A percentile compares a stretch with the other conserved stretches of the same genome.
Conservation (phyloP, 768 basidiomycete species). For the Chlorophyllum brunneum region DNA sequence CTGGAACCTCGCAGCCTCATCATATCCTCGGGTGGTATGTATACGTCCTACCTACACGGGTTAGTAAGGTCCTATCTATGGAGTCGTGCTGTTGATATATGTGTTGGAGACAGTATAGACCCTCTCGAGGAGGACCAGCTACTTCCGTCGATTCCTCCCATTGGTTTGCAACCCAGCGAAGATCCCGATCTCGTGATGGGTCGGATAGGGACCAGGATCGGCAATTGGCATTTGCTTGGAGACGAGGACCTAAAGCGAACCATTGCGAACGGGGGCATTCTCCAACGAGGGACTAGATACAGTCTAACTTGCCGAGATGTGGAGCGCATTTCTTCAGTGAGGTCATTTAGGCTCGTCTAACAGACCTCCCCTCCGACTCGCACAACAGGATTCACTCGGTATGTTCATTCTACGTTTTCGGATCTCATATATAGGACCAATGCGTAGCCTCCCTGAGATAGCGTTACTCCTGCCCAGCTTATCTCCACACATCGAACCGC, state of each 20-base stretch:
- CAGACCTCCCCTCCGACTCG: neutral
- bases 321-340: constrained; percentile 47
- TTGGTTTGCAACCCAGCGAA: constrained; percentile 19
- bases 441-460: neutral
- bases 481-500: neutral
- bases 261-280: constrained; percentile 43
- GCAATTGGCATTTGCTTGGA: constrained; percentile 55
- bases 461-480: neutral
- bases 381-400: neutral
- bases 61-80: constrained; percentile 22
- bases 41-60: constrained; percentile 76
- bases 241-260: constrained; percentile 33
- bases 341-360: constrained; percentile 24
- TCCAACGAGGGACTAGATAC: constrained; percentile 59
- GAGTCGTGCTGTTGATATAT: constrained; percentile 1
- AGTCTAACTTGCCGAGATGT: constrained; percentile 89
- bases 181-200: neutral
- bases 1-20: constrained; percentile 85
- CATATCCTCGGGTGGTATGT: constrained; percentile 68
- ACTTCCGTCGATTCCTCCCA: constrained; percentile 20
- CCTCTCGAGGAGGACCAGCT: constrained; percentile 48
- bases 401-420: neutral
- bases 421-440: neutral
- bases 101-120: constrained; percentile 46
- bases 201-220: constrained; percentile 29